phyloP scores from a whole-genome alignment of 441 rosid species.

The Gossypium gossypioides region DNA sequence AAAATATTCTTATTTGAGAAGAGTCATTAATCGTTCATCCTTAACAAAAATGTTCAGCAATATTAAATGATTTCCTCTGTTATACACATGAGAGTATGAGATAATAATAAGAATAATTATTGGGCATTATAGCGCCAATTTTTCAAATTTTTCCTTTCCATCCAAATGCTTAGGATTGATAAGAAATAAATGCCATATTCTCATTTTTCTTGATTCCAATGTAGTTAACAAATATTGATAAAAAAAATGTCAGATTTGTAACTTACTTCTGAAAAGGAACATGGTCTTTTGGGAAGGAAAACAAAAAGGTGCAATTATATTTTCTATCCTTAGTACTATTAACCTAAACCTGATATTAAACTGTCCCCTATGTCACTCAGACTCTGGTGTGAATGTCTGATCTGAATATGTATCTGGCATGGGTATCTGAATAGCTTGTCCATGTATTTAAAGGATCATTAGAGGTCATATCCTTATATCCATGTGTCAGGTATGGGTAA shows the following conservation, averaged over 20 bases:
- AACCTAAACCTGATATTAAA: constrained; percentile 1
- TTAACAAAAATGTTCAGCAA: background rate
- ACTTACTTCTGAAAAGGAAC: background rate
- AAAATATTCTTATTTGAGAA: background rate
- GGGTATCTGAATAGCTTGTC: too few relatives aligned
- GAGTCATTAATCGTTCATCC: background rate
- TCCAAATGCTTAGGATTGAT: background rate
- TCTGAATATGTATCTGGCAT: too few relatives aligned
- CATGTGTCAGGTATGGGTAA: too few relatives aligned
- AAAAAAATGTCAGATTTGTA: background rate
- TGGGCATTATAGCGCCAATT: too few relatives aligned
- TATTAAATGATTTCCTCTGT: background rate
- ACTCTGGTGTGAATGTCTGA: too few relatives aligned
- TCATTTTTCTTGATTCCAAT: background rate
- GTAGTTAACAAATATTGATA: background rate
- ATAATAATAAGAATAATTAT: too few relatives aligned
- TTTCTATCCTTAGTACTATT: background rate
- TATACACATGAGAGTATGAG: background rate
- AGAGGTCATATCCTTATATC: too few relatives aligned
- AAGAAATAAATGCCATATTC: background rate
- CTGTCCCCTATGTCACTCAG: background rate
- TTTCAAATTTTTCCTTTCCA: background rate
- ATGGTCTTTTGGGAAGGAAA: too few relatives aligned
- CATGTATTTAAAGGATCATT: too few relatives aligned
- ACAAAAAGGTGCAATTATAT: background rate